Conservation (phyloP, 2,329 filamentous ascomycete species). For the Thielaviopsis ethacetica region DNA sequence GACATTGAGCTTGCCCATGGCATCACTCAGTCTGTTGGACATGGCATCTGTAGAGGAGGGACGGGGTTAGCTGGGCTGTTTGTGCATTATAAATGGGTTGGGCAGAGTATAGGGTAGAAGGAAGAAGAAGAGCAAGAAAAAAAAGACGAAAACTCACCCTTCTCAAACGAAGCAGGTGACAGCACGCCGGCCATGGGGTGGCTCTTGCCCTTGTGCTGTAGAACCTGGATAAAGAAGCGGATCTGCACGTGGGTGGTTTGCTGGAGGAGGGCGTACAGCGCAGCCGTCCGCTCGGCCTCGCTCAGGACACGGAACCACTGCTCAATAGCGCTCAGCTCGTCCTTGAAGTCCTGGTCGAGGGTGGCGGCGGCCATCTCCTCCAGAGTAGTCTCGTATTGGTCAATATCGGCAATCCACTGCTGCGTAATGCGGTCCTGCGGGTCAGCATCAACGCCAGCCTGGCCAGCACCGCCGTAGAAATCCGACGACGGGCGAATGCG, state of each 20-base stretch:
- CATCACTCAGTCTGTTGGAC: slow-evolving; percentile 88
- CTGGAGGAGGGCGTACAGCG: slow-evolving; percentile 85
- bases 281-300: slow-evolving; percentile 89
- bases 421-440: slow-evolving; percentile 85
- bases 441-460: slow-evolving; percentile 56
- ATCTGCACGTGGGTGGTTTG: slow-evolving; percentile 99
- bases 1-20: slow-evolving; percentile 87
- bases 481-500: slow-evolving; percentile 91
- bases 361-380: slow-evolving; percentile 98
- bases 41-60: slow-evolving; percentile 60
- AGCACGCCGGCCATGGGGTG: slow-evolving; percentile 93
- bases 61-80: not conserved
- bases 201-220: slow-evolving; percentile 97
- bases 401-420: slow-evolving; percentile 98
- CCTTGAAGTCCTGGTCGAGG: slow-evolving; percentile 98
- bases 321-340: slow-evolving; percentile 95
- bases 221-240: slow-evolving; percentile 94
- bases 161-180: slow-evolving; percentile 91
- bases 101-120: not conserved
- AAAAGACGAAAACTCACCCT: slow-evolving; percentile 41
- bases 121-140: not conserved
- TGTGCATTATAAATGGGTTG: not conserved
- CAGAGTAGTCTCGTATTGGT: slow-evolving; percentile 95
- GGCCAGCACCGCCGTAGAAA: slow-evolving; percentile 60
- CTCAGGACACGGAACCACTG: slow-evolving; percentile 98